Base-by-base conservation (phyloP, 768 basidiomycete species). In the Lentinus brumalis region DNA sequence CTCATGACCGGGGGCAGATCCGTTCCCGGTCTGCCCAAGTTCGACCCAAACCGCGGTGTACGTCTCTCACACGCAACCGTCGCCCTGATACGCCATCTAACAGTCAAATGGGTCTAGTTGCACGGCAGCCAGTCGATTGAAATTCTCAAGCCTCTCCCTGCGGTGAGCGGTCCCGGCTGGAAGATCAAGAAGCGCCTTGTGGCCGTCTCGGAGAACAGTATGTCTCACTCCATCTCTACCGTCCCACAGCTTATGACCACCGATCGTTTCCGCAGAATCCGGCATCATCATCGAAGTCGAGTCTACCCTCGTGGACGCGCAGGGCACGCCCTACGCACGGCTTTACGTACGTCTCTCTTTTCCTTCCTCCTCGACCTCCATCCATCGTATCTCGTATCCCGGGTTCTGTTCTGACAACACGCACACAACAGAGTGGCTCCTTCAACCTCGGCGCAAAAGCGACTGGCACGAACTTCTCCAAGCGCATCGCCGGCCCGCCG, bases 151-250 rank as follows among this genome's bases (percentile, higher is more conserved):
- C 83, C 87, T n/a, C 76, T 96, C 51, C 93, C 93, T 0, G 72
- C 81, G 0, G 87, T 85, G 38, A 89, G 88, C 62, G 92, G 92
- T 9, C 77, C 83, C 2, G 94, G 91, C 8, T 96, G 93, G 93
- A 88, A 79, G 59, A 79, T 88, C 70, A 86, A 82, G 65, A 78
- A 78, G 60, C 81, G 86, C 58, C 80, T 92, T 51, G 82, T 83
- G 1, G 90, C 86, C 32, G 79, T 94, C 21, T 83, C 82, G 49
- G 93, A 96, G 76, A 95, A 95, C 73, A 93, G 92, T 92, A 63
- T 55, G 88, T 74, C 4, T 10, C 5, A 1, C 10, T 26, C 1
- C 21, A 26, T 26, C 2, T 26, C 35, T 35, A 1, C 1, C 35
- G 7, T 35, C 1, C 35, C 35, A 6, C 2, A 15, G 18, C 29